These are phyloP conservation scores for Dacryopinax spathularia DNA, from an alignment of 768 basidiomycete genomes.

Conservation along the genomic window DNA sequence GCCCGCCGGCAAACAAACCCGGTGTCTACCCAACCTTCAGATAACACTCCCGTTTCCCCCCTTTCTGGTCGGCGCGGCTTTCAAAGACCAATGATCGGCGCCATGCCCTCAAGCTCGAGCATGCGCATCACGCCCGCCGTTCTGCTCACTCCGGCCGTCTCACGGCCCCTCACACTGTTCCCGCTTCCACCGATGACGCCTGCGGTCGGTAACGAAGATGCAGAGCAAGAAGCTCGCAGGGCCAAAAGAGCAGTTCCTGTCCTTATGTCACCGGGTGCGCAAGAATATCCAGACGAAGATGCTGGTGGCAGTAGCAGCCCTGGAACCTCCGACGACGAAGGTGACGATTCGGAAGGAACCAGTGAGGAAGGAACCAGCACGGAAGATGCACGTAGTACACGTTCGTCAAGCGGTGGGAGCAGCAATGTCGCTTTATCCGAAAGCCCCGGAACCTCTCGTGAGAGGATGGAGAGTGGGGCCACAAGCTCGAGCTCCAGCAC, in stretches of 20 bases:
- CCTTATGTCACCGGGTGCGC: neutral
- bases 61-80: neutral
- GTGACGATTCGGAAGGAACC: neutral
- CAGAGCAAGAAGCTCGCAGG: neutral
- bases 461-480: neutral
- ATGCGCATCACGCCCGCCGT: conserved; percentile 1
- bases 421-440: neutral
- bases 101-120: neutral
- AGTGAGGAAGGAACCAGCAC: conserved; percentile 1
- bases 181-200: neutral
- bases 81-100: neutral
- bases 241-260: neutral
- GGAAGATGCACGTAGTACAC: neutral
- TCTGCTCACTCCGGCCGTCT: neutral
- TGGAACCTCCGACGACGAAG: neutral
- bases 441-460: neutral
- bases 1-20: neutral
- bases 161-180: neutral
- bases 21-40: neutral
- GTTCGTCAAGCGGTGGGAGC: neutral
- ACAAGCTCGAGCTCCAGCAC: neutral
- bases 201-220: neutral
- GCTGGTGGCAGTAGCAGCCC: neutral
- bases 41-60: neutral
- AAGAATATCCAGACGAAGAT: neutral